These are phyloP conservation scores for Saccharomyces hybrid DNA, from an alignment of 1,139 yeast genomes.

Conservation along the genomic window DNA sequence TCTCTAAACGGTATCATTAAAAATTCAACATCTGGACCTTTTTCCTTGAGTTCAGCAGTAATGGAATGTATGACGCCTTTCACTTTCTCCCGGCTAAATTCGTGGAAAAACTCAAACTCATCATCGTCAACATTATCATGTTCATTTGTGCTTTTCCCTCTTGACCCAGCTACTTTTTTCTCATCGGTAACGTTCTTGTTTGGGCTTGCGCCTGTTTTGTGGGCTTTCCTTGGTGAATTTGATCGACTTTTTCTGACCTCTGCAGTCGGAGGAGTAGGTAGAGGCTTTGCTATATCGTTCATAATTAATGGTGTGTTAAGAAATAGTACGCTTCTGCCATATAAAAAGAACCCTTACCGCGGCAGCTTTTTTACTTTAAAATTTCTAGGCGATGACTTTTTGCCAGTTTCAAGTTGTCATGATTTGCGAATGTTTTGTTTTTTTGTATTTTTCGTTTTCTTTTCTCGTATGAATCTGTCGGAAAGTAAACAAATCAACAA, in stretches of 20 bases:
- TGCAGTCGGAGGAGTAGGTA: slow-evolving; percentile 5
- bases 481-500: slow-evolving; percentile 1
- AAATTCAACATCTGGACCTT: slow-evolving; percentile 50
- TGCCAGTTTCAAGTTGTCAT: background rate
- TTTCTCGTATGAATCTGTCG: background rate
- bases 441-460: background rate
- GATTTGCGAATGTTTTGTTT: background rate
- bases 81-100: slow-evolving; percentile 56
- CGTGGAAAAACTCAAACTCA: slow-evolving; percentile 37
- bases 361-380: background rate
- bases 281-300: slow-evolving; percentile 6
- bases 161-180: background rate
- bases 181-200: background rate
- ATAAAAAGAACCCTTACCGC: background rate
- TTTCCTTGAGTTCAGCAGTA: slow-evolving; percentile 54
- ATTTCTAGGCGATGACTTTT: background rate
- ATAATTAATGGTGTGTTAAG: background rate
- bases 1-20: slow-evolving; percentile 65
- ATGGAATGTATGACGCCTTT: slow-evolving; percentile 58
- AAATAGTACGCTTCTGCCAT: background rate
- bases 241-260: background rate
- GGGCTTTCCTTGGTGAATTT: slow-evolving; percentile 1
- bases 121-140: slow-evolving; percentile 19
- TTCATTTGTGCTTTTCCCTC: background rate
- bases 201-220: background rate